phyloP scores from a whole-genome alignment of 306 rosid species.

The Geum urbanum region DNA sequence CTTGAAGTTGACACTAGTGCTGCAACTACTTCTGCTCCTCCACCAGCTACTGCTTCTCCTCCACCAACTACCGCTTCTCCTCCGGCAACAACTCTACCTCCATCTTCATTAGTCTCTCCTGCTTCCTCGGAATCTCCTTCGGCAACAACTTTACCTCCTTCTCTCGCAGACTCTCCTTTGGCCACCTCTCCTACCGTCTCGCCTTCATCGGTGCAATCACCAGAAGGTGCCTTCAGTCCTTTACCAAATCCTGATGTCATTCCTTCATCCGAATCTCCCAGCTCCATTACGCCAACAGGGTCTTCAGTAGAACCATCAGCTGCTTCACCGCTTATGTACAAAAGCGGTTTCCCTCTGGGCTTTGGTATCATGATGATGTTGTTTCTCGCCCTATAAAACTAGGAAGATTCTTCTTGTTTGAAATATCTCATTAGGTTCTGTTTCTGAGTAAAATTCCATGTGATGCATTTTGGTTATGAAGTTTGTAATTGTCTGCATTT shows the following conservation, averaged over 20 bases:
- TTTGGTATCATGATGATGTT: constrained; percentile 32
- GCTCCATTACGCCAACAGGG: constrained; percentile 19
- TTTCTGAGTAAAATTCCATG: not conserved
- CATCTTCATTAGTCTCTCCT: not conserved
- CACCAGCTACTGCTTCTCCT: constrained; percentile 38
- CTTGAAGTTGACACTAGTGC: constrained; percentile 61
- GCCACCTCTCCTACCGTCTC: not conserved
- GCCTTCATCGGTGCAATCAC: not conserved
- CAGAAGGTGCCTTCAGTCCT: constrained; percentile 13
- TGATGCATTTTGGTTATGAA: not conserved
- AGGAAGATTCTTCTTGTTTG: constrained; percentile 2
- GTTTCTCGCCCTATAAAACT: constrained; percentile 33
- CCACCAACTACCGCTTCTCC: constrained; percentile 17
- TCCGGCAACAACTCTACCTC: constrained; percentile 33
- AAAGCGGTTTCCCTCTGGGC: constrained; percentile 29
- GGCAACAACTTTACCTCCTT: constrained; percentile 30
- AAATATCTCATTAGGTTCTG: not conserved
- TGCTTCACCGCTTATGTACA: constrained; percentile 33
- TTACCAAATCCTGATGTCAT: constrained; percentile 26
- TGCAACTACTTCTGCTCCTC: constrained; percentile 34
- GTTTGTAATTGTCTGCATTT: not conserved
- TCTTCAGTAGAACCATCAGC: constrained; percentile 33
- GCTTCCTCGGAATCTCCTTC: constrained; percentile 7
- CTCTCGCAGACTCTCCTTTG: not conserved
- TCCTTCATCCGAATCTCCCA: constrained; percentile 47